These are phyloP conservation scores for Trypanosoma conorhini DNA, from an alignment of 208 protist genomes.

Conservation along the genomic window DNA sequence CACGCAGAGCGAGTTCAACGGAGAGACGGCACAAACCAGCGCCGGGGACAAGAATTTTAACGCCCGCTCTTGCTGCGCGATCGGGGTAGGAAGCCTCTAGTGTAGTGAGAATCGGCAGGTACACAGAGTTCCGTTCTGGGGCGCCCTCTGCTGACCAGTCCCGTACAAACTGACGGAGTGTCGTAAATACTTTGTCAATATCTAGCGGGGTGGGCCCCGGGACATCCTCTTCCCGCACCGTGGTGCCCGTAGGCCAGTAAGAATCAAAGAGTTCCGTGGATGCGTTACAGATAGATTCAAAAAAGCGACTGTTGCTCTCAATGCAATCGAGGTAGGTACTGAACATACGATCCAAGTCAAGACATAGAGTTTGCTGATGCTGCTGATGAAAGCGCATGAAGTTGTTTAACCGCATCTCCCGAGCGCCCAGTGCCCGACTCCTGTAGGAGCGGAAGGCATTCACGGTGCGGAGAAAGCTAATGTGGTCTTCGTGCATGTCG, in stretches of 20 bases:
- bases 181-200: slow-evolving; percentile 96
- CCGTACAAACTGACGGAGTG: slow-evolving; percentile 95
- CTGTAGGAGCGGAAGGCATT: slow-evolving; percentile 78
- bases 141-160: slow-evolving; percentile 95
- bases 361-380: slow-evolving; percentile 66
- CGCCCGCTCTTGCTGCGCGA: slow-evolving; percentile 34
- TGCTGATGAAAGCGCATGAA: slow-evolving; percentile 82
- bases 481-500: slow-evolving; percentile 86
- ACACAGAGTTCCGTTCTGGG: slow-evolving; percentile 90
- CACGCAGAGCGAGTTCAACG: slow-evolving; percentile 92
- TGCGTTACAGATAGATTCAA: slow-evolving; percentile 82
- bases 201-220: slow-evolving; percentile 84
- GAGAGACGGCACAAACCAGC: slow-evolving; percentile 94
- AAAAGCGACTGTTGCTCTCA: slow-evolving; percentile 77
- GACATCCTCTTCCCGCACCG: slow-evolving; percentile 61
- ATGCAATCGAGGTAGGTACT: slow-evolving; percentile 77
- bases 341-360: slow-evolving; percentile 82
- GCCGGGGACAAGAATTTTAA: slow-evolving; percentile 88
- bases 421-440: slow-evolving; percentile 61
- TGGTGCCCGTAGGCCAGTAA: slow-evolving; percentile 90
- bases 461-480: slow-evolving; percentile 88
- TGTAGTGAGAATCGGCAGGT: slow-evolving; percentile 87
- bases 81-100: slow-evolving; percentile 80
- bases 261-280: slow-evolving; percentile 83
- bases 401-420: slow-evolving; percentile 76